phyloP scores from a whole-genome alignment of 257 asterid species.

The Solanum lignicaule region DNA sequence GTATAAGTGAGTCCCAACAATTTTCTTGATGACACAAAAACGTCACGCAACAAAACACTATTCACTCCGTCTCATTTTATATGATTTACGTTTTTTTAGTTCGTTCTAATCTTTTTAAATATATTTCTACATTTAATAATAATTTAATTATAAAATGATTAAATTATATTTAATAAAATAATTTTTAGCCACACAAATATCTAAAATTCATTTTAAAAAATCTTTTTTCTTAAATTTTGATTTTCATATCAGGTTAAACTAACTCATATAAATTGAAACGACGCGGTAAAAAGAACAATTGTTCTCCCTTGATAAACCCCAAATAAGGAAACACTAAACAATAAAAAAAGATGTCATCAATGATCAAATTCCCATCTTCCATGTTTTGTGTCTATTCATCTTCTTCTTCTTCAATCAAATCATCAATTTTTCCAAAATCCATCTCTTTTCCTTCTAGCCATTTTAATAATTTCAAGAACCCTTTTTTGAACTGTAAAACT shows the following conservation, averaged over 20 bases:
- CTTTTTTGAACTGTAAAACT: not conserved
- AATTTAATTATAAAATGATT: no score
- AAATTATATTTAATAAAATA: no score
- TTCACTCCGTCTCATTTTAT: no score
- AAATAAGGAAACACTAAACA: not conserved
- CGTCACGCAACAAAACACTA: not conserved
- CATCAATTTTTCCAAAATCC: conserved; percentile 5
- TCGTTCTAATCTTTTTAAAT: rapidly evolving
- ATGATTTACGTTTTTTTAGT: no score
- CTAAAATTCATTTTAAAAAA: no score
- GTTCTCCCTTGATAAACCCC: no score
- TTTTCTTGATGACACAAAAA: not conserved
- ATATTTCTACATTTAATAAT: no score
- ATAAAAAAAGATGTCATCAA: not conserved
- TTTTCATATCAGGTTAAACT: no score
- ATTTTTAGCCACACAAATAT: no score
- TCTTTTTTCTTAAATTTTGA: no score
- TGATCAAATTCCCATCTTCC: not conserved
- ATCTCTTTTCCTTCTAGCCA: conserved; percentile 10
- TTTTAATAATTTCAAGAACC: conserved; percentile 11
- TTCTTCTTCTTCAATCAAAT: not conserved
- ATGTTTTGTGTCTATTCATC: not conserved
- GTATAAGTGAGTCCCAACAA: not conserved
- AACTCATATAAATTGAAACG: no score
- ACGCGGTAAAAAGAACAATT: no score